Conservation (phyloP, 768 basidiomycete species). For the Serpula lacrymans region DNA sequence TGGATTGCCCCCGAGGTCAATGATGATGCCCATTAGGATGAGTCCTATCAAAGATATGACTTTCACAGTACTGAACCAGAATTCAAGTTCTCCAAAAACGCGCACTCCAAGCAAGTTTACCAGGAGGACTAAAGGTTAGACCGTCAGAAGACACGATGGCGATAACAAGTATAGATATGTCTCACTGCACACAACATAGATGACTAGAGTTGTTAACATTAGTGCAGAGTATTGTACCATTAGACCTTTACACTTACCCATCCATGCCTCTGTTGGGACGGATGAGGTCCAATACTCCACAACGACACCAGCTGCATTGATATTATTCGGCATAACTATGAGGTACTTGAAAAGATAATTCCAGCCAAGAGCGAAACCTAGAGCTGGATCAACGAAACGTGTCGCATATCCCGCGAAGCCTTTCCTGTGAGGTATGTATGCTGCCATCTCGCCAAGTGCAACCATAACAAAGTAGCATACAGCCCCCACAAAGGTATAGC, state of each 20-base stretch:
- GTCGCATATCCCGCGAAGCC: conserved; percentile 60
- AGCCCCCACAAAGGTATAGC: conserved; percentile 48
- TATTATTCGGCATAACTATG: conserved; percentile 63
- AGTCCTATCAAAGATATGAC: conserved; percentile 35
- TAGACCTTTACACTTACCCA: conserved; percentile 41
- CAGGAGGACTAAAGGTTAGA: conserved; percentile 44
- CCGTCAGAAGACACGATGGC: too few species aligned
- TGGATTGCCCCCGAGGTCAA: conserved; percentile 56
- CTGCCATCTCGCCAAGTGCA: conserved; percentile 38
- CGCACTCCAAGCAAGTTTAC: conserved; percentile 64
- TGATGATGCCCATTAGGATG: conserved; percentile 35
- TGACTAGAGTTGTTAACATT: conserved; percentile 31
- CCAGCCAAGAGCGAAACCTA: conserved; percentile 57
- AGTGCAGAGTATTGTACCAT: conserved; percentile 3
- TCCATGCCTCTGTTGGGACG: conserved; percentile 52
- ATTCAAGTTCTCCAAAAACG: conserved; percentile 71
- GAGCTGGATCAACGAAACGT: conserved; percentile 65
- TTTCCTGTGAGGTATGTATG: conserved; percentile 55
- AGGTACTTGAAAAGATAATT: conserved; percentile 64
- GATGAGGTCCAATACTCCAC: conserved; percentile 47
- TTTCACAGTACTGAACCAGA: conserved; percentile 72
- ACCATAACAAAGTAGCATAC: conserved; percentile 62
- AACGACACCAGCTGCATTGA: conserved; percentile 60
- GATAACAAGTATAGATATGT: neutral
- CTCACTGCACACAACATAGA: conserved; percentile 58